These are phyloP conservation scores for Nitzschia sp. DNA, from an alignment of 108 stramenopile genomes.

Conservation along the genomic window DNA sequence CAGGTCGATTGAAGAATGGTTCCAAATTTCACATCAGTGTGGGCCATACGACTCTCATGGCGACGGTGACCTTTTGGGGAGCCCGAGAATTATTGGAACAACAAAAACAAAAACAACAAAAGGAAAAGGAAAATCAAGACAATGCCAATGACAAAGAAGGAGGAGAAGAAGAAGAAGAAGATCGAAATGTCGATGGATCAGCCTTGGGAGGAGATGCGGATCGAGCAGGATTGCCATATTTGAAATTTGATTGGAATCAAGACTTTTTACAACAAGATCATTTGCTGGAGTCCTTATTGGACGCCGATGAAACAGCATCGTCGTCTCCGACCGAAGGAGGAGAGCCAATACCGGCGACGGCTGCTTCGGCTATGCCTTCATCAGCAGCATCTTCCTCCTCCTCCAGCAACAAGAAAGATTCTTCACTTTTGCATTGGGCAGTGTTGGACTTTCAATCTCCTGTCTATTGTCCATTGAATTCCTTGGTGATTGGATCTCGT, in stretches of 20 bases:
- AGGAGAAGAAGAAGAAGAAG: conserved; percentile 16
- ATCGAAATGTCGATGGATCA: conserved; percentile 38
- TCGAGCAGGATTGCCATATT: conserved; percentile 71
- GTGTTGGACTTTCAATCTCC: conserved; percentile 89
- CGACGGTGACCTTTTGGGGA: conserved; percentile 96
- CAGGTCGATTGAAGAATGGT: conserved; percentile 54
- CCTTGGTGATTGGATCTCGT: conserved; percentile 90
- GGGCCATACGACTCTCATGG: conserved; percentile 97
- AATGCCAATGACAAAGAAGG: background rate
- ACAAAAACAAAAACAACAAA: conserved; percentile 1
- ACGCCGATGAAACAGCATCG: conserved; percentile 17
- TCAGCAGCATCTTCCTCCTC: background rate
- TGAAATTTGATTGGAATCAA: conserved; percentile 77
- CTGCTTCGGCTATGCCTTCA: background rate
- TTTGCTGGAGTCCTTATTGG: conserved; percentile 55
- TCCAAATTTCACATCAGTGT: conserved; percentile 91
- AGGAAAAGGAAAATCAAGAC: background rate
- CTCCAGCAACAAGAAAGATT: conserved; percentile 3
- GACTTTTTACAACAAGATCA: conserved; percentile 86
- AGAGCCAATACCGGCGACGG: too few relatives aligned
- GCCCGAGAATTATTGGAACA: conserved; percentile 69
- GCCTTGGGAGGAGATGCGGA: conserved; percentile 81
- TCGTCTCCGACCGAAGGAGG: too few relatives aligned
- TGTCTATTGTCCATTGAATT: conserved; percentile 84
- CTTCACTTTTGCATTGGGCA: conserved; percentile 94